A percentile compares a stretch with the other conserved stretches of the same genome.
Conservation (phyloP, 73 alveolate genomes). For the Stentor coeruleus region DNA sequence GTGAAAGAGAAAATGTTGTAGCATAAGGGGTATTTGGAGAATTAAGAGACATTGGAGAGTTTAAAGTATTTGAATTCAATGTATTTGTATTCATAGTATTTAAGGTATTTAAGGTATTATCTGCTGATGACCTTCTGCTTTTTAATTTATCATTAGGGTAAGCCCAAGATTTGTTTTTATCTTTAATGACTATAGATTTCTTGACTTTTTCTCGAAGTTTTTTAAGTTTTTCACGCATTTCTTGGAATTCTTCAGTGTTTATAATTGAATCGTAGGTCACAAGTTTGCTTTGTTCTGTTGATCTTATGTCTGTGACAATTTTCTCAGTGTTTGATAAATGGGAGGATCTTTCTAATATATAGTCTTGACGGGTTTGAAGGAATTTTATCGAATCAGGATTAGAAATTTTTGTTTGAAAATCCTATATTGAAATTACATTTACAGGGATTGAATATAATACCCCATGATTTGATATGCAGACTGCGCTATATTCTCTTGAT, state of each 20-base stretch:
- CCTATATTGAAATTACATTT: not conserved
- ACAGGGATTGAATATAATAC: not conserved
- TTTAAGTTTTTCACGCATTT: not conserved
- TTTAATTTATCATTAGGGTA: too few relatives aligned
- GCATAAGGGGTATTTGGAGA: too few relatives aligned
- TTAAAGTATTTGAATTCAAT: too few relatives aligned
- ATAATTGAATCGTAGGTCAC: not conserved
- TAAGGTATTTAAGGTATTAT: too few relatives aligned
- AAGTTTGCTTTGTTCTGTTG: not conserved
- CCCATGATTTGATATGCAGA: not conserved
- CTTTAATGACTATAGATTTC: not conserved
- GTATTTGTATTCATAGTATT: too few relatives aligned
- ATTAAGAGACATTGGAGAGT: too few relatives aligned
- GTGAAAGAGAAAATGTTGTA: too few relatives aligned
- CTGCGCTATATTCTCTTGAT: not conserved
- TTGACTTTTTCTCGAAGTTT: not conserved
- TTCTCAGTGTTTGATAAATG: not conserved
- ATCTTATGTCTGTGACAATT: not conserved
- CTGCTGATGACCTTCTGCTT: too few relatives aligned
- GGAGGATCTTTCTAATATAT: not conserved
- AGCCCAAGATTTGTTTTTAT: not conserved
- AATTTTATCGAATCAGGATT: not conserved
- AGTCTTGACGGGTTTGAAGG: not conserved
- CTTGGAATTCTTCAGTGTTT: not conserved
- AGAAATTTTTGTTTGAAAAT: constrained; percentile 10